Conservation (phyloP, 139 green algal genomes). For the Micractinium sp. region DNA sequence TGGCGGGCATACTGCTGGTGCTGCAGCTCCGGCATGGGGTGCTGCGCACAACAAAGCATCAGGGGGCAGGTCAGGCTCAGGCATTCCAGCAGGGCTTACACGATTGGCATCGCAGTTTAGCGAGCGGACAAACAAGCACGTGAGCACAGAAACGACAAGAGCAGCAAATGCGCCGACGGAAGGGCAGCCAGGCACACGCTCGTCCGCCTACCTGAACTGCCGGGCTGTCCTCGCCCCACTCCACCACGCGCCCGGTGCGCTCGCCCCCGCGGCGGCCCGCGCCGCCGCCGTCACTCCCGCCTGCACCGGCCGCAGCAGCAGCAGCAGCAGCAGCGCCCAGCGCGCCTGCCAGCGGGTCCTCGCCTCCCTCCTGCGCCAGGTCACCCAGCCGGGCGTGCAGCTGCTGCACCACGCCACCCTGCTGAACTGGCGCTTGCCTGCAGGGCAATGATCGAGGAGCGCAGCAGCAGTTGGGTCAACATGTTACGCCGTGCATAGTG, state of each 20-base stretch:
- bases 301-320: not conserved
- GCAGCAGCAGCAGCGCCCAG: not conserved
- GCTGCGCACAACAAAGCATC: not conserved
- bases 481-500: too few species aligned
- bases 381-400: conserved; percentile 5
- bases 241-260: not conserved
- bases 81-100: not conserved
- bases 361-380: conserved; percentile 3
- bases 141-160: too few species aligned
- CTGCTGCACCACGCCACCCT: not conserved
- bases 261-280: not conserved
- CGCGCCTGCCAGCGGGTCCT: conserved; percentile 4
- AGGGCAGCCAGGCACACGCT: not conserved
- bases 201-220: not conserved
- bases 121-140: too few species aligned
- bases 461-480: too few species aligned
- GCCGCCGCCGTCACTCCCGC: too few species aligned
- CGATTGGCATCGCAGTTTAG: too few species aligned
- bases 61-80: not conserved
- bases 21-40: conserved; percentile 10
- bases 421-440: not conserved
- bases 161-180: too few species aligned
- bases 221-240: conserved; percentile 1
- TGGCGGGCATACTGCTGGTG: not conserved
- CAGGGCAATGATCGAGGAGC: not conserved